Evolutionary conservation across 176 grass and related monocot species (phyloP), one percentile per base, ranked within the genome.

Genomic region (Lolium rigidum): DNA sequence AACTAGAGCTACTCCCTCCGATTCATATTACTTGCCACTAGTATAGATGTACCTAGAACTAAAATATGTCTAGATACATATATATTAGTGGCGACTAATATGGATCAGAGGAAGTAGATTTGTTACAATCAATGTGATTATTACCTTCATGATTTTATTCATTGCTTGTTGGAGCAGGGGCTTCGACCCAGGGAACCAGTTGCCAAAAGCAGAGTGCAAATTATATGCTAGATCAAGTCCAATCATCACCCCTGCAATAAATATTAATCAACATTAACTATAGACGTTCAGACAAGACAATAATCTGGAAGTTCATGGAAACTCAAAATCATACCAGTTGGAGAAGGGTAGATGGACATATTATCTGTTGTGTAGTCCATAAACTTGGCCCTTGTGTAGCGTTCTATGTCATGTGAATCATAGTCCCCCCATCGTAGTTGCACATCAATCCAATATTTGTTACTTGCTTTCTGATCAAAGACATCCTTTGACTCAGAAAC

Each of bases 121-220:
- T 82, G 39, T 55, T 46, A 66, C 77, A 74, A 22, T 84, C 21
- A 78, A 76, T 12, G 75, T 63, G 24, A 63, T 59, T 57, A 80
- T 61, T 94, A 98, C 96, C 96, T 98, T 98, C 96, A 98, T 98
- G 47, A 98, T 98, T 80, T 98, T 98, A 92, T 98, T 98, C 92
- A 98, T 98, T 84, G 96, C 96, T 84, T 98, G 96, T 80, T 94
- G 93, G 35, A 98, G 65, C 28, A 98, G 90, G 37, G 96, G 96
- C 31, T 98, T 98, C 56, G 96, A 98, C 39, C 96, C 96, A 83
- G 96, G 96, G 80, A 98, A 98, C 96, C 96, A 98, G 69, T 98
- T 98, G 75, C 96, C 96, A 82, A 98, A 98, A 58, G 93, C 88
- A 58, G 96, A 89, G 70, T 95, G 93, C 88, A 98, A 77, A 84